Base-by-base conservation (phyloP, 805 yeast genomes). In the Pichia nakasei region DNA sequence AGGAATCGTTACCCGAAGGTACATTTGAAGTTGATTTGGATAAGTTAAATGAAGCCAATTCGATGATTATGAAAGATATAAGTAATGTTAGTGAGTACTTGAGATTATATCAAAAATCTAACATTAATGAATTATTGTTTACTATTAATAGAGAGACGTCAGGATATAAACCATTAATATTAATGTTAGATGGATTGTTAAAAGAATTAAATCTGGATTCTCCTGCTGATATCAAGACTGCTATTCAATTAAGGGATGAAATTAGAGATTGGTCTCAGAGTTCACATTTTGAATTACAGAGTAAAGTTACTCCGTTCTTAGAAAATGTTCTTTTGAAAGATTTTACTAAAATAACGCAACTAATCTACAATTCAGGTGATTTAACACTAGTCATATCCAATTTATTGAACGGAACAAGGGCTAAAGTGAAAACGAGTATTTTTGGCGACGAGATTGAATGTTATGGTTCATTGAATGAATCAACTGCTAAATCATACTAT, bases 281-380 rank as follows among this genome's bases (percentile, higher is more conserved):
- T 9, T 56, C 67, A 3, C 69, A 65, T 52, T 52, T 57, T 38
- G 66, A 63, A 43, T 45, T 65, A 31, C 69, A 65, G 44, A 51
- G 64, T 1, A 53, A 53, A 19, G 55, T 64, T 13, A 48, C 50
- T 1, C 66, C 66, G 9, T 63, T 56, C 37, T 42, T 61, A 34
- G 55, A 61, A 3, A 47, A 55, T 22, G 47, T 51, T 3, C 44
- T 63, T 5, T 47, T 62, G 22, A 51, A 51, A 17, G 52, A 56
- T 27, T 60, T 59, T 39, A 52, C 60, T 20, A 55, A 55, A 29
- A 49, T 65, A 4, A 52, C 57, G 21, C 60, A 57, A 46, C 45
- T 63, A n/a, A 31, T 64, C 22, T 50, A 57, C 33, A 61, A 55
- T 42, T 54, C 64, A 4, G 69, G 65, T 37, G 65, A 63, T 32